These are phyloP conservation scores for Alternaria consortialis DNA, from an alignment of 2,329 filamentous ascomycete genomes.

Conservation along the genomic window DNA sequence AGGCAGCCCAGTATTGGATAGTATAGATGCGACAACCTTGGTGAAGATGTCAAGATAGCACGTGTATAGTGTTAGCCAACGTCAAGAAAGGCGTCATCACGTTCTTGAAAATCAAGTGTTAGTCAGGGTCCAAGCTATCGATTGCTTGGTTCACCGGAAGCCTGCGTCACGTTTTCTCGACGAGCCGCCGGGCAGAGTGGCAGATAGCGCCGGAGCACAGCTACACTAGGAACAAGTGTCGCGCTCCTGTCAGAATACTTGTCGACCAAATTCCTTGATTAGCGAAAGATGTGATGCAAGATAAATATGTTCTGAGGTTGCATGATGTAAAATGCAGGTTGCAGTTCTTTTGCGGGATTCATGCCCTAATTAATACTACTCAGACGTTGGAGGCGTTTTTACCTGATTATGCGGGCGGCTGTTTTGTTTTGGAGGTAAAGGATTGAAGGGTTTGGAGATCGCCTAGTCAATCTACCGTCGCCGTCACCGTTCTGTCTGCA, in stretches of 20 bases:
- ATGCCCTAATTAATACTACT: background rate
- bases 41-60: background rate
- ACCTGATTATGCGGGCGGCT: background rate
- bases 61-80: background rate
- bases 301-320: background rate
- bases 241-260: background rate
- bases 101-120: background rate
- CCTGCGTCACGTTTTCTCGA: background rate
- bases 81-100: background rate
- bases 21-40: background rate
- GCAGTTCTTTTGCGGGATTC: background rate
- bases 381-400: background rate
- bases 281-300: background rate
- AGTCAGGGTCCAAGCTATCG: background rate
- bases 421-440: background rate
- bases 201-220: background rate
- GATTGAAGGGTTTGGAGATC: background rate
- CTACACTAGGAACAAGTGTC: background rate
- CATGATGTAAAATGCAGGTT: background rate
- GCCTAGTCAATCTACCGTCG: background rate
- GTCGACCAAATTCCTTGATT: background rate
- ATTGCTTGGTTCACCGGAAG: background rate
- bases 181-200: background rate
- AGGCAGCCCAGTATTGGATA: background rate
- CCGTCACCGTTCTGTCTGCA: background rate